Evolutionary conservation across 2,329 filamentous ascomycete genomes (phyloP).

Genomic region (Furcasterigmium furcatum): DNA sequence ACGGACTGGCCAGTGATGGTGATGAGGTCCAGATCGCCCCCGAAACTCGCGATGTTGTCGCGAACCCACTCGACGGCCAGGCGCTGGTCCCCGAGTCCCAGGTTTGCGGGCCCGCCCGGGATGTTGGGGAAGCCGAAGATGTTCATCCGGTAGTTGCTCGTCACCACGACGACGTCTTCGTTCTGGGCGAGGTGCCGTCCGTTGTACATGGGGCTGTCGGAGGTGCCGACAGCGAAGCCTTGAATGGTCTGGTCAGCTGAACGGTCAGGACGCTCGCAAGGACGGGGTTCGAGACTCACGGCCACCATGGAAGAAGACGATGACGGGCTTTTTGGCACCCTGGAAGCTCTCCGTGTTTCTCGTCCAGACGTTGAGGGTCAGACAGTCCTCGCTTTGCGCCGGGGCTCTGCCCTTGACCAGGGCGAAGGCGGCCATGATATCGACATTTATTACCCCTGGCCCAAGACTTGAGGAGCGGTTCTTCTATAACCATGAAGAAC

Average conservation of each 20-base stretch:
- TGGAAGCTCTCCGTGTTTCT: slow-evolving; percentile 18
- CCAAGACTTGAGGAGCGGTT: no score
- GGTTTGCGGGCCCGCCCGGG: slow-evolving; percentile 28
- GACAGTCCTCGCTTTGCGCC: slow-evolving; percentile 29
- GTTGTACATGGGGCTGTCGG: slow-evolving; percentile 33
- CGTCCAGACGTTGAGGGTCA: slow-evolving; percentile 35
- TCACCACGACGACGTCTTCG: slow-evolving; percentile 41
- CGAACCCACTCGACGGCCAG: slow-evolving; percentile 45
- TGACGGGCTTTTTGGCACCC: slow-evolving; percentile 24
- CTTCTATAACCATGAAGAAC: no score
- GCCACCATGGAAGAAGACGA: slow-evolving; percentile 35
- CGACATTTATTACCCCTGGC: no score
- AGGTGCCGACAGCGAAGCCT: slow-evolving; percentile 24
- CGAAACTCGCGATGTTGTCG: slow-evolving; percentile 41
- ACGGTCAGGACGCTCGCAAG: no score
- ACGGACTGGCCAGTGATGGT: slow-evolving; percentile 41
- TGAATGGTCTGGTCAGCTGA: no score
- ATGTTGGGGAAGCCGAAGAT: slow-evolving; percentile 38
- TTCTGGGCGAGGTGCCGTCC: slow-evolving; percentile 38
- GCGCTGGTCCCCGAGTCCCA: slow-evolving; percentile 47
- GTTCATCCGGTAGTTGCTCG: slow-evolving; percentile 42
- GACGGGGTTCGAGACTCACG: no score
- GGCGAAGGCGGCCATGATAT: no score
- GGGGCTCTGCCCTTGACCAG: no score
- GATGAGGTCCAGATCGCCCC: slow-evolving; percentile 37